Base-by-base conservation (phyloP, 2,329 filamentous ascomycete genomes). In the Arthrobotrys sphaeroides region DNA sequence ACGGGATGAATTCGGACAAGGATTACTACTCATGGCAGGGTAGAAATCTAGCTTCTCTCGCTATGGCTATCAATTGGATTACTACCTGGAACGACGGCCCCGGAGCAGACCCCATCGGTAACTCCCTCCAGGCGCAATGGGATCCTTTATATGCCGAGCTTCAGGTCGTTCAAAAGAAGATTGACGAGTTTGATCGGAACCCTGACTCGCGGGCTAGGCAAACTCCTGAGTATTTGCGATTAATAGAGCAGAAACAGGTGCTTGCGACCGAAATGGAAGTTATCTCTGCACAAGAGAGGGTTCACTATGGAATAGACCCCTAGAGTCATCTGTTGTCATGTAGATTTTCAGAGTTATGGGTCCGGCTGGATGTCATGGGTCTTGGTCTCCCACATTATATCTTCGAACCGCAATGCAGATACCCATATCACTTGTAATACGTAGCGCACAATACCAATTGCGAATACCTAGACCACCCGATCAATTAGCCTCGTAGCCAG, bases 51-150 rank as follows among this genome's bases (percentile, higher is more conserved):
- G 64, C 64, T n/a, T 45, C 64, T 3, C 42, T 67, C 18, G 64
- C 64, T 12, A 67, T 67, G 51, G 64, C 64, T 38, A 67, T 67
- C 51, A 67, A 67, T 24, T 67, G 51, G 49, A 45, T 66, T 26
- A 55, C 38, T 38, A 31, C 45, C 13, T 55, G 45, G 61, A 45
- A 65, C 22, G 61, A 65, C 24, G 20, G 61, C 5, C 20, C 36
- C 10, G 45, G 40, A 2, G 33, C 20, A 33, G 61, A 65, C 22
- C 13, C 7, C 12, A 18, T 38, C 4, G 61, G 43, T 2, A 33
- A 38, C 6, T 12, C 31, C 6, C 31, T 65, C 18, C 61, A 65
- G 45, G 45, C 31, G 42, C 1, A 51, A 24, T 65, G 61, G 45
- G 33, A 65, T 42, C n/a, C 13, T 24, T 24, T 55, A 2, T 36